Evolutionary conservation across 345 rosid genomes (phyloP), one percentile per base, ranked within the genome.

Genomic region (Dipteronia sinensis): DNA sequence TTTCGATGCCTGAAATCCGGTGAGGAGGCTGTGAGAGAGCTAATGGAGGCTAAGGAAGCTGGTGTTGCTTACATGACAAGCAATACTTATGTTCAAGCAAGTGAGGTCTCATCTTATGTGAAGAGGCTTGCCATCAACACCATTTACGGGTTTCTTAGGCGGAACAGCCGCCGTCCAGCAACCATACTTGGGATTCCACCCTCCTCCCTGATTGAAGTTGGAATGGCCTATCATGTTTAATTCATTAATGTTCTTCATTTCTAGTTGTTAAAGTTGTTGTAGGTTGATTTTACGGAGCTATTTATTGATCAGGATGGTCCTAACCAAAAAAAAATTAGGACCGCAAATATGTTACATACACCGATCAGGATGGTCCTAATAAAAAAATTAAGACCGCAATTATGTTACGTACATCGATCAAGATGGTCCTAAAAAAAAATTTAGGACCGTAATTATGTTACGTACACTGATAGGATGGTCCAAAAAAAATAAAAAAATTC

Each of bases 1-100:
- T 80, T 80, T 53, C 76, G 27, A 8, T 27, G 61, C 47, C 20
- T 16, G 69, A 81, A 49, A 22, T 25, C 72, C 31, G 38, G 71
- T 4, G 63, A 69, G 65, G 81, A 74, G 72, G 81, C 80, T 58
- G 22, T 83, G 79, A 62, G 62, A 19, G 82, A 85, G 72, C 81
- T 83, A 61, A 56, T 65, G 76, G 78, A 79, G 55, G 88, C 88
- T 1, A 76, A 65, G 79, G 90, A 87, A 77, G 79, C 84, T 2
- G 90, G 88, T 63, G 72, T 83, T 77, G 82, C 81, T 29, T 85
- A 69, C 65, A 81, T 83, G 79, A 77, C 78, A 10, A 85, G 88
- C 19, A 83, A 80, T 61, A 72, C 82, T 16, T 69, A 71, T 25
- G 82, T 83, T 8, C 20, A 79, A 71, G 79, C 88, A 0, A 65